These are phyloP conservation scores for Taphrina sp. DNA, from an alignment of 1,139 yeast genomes.

Conservation along the genomic window DNA sequence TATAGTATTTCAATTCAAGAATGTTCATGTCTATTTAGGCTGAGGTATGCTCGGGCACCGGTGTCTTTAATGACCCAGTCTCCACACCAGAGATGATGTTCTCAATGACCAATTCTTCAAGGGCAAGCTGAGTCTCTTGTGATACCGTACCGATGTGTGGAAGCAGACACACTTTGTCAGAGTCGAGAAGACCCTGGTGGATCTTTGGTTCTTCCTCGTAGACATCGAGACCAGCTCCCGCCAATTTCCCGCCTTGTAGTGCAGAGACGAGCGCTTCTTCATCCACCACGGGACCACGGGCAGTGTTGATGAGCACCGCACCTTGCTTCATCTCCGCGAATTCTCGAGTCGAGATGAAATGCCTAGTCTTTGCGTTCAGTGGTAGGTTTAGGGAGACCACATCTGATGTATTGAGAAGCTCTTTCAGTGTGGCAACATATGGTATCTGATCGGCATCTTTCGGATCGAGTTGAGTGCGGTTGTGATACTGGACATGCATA, in stretches of 20 bases:
- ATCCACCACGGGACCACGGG: slow-evolving; percentile 72
- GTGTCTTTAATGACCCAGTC: neutral
- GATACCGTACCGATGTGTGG: slow-evolving; percentile 84
- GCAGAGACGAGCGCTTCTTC: slow-evolving; percentile 59
- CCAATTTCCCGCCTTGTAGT: slow-evolving; percentile 63
- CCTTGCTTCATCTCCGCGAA: slow-evolving; percentile 63
- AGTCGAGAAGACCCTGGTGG: slow-evolving; percentile 44
- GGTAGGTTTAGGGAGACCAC: slow-evolving; percentile 64
- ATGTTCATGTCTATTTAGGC: too few relatives aligned
- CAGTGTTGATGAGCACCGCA: slow-evolving; percentile 63
- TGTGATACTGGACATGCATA: slow-evolving; percentile 60
- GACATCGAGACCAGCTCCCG: slow-evolving; percentile 74
- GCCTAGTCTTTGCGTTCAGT: slow-evolving; percentile 57
- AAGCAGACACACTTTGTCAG: slow-evolving; percentile 53
- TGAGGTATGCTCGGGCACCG: slow-evolving; percentile 12
- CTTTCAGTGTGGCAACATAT: slow-evolving; percentile 49
- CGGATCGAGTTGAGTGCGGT: slow-evolving; percentile 54
- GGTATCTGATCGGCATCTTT: slow-evolving; percentile 54
- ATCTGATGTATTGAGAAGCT: slow-evolving; percentile 55
- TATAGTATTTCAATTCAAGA: too few relatives aligned
- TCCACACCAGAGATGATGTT: slow-evolving; percentile 40
- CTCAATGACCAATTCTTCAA: slow-evolving; percentile 57
- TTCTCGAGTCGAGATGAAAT: slow-evolving; percentile 55
- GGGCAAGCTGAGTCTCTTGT: slow-evolving; percentile 53
- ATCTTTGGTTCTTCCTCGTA: slow-evolving; percentile 68